Percentiles rank a stretch among this genome's conserved stretches.
Evolutionary conservation across 176 grass and related monocot species (phyloP).

Genomic region (Hyparrhenia diplandra): DNA sequence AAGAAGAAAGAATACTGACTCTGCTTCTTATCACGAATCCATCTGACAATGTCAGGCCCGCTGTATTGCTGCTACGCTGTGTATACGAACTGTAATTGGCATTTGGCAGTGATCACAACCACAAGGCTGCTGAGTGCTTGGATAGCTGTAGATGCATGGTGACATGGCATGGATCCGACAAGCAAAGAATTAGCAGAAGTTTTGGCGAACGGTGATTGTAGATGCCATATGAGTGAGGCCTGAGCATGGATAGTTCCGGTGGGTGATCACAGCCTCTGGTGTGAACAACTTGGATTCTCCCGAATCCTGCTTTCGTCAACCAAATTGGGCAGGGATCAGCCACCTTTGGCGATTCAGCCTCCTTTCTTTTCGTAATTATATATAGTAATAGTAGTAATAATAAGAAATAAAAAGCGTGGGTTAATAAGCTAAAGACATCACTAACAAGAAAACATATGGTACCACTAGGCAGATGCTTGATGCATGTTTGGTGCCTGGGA

Average conservation of each 20-base stretch:
- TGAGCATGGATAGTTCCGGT: not conserved
- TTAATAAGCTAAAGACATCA: not conserved
- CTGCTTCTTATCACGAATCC: no score
- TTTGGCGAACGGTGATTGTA: no score
- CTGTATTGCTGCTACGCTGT: not conserved
- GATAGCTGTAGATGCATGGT: not conserved
- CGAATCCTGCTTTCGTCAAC: slow-evolving; percentile 10
- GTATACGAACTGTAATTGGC: no score
- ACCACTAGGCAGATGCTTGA: no score
- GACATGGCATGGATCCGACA: not conserved
- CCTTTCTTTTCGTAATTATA: not conserved
- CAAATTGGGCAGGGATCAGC: not conserved
- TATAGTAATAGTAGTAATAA: no score
- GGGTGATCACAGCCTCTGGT: not conserved
- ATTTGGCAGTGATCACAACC: no score
- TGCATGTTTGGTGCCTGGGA: no score
- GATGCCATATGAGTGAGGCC: not conserved
- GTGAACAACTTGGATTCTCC: not conserved
- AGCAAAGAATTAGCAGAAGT: no score
- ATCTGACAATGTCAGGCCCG: no score
- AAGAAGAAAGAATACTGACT: not conserved
- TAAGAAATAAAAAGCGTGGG: not conserved
- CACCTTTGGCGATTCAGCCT: not conserved
- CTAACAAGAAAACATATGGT: not conserved
- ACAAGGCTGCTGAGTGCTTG: not conserved